A percentile compares a stretch with the other conserved stretches of the same genome.
Evolutionary conservation across 495 filamentous ascomycete species (phyloP).

Genomic region (Corynascus novoguineensis): DNA sequence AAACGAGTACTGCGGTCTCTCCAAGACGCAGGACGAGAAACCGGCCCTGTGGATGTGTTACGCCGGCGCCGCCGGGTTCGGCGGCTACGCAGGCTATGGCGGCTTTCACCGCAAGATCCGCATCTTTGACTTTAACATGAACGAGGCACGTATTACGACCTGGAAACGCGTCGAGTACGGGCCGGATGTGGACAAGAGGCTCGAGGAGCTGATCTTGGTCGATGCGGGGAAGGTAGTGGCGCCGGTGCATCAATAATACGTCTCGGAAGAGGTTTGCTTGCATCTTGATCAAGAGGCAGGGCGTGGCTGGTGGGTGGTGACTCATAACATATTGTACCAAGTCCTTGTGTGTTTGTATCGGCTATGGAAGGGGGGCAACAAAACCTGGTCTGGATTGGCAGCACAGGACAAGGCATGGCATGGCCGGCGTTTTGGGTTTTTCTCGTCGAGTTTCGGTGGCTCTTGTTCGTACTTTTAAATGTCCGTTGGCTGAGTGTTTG

Average conservation of each 20-base stretch:
- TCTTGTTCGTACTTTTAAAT: neutral
- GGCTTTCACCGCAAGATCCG: conserved; percentile 78
- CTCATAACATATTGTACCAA: neutral
- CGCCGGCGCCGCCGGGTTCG: conserved; percentile 80
- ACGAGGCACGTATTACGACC: conserved; percentile 75
- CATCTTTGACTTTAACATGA: conserved; percentile 89
- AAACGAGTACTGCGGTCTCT: conserved; percentile 89
- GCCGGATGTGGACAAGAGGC: conserved; percentile 55
- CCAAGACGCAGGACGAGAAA: conserved; percentile 46
- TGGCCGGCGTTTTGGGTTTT: neutral
- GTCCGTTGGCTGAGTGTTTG: neutral
- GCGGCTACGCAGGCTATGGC: conserved; percentile 87
- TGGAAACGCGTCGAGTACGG: conserved; percentile 91
- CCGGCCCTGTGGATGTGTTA: conserved; percentile 98
- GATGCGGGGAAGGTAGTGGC: conserved; percentile 63
- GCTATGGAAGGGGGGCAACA: neutral
- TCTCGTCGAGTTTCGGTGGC: neutral
- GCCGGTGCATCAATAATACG: conserved; percentile 21
- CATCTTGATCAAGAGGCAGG: neutral
- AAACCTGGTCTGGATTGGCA: neutral
- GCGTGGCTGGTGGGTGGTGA: neutral
- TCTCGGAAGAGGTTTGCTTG: too few relatives aligned
- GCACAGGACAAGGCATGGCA: neutral
- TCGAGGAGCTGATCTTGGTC: conserved; percentile 86
- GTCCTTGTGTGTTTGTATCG: neutral